A percentile compares a stretch with the other conserved stretches of the same genome.
phyloP scores from a whole-genome alignment of 1,284 basidiomycete species.

The Marasmius tenuissimus region DNA sequence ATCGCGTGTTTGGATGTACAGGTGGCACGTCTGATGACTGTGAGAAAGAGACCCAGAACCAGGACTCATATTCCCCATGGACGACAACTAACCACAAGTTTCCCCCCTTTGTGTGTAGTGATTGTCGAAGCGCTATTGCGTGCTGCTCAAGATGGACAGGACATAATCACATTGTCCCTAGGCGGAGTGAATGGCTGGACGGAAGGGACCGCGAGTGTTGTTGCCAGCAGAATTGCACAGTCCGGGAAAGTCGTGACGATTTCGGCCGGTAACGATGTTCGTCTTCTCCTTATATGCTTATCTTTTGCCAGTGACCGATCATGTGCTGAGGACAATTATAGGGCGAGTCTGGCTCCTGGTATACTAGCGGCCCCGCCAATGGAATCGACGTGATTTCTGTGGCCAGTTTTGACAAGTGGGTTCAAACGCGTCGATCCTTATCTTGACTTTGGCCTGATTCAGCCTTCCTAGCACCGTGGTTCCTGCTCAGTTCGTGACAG shows the following conservation, averaged over 20 bases:
- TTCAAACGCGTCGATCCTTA: background rate
- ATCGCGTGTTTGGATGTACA: slow-evolving; percentile 13
- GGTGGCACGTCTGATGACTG: slow-evolving; percentile 46
- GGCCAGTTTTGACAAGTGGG: slow-evolving; percentile 48
- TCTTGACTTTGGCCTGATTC: background rate
- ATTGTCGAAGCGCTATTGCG: slow-evolving; percentile 49
- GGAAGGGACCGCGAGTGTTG: slow-evolving; percentile 47
- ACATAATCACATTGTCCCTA: slow-evolving; percentile 65
- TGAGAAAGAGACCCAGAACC: slow-evolving; percentile 24
- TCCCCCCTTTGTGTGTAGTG: slow-evolving; percentile 28
- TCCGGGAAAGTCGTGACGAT: slow-evolving; percentile 55
- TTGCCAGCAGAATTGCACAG: slow-evolving; percentile 53
- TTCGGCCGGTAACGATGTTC: slow-evolving; percentile 39
- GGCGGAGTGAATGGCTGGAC: slow-evolving; percentile 65
- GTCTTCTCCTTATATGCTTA: slow-evolving; percentile 6
- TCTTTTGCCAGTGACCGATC: background rate
- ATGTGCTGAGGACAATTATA: background rate
- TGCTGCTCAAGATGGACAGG: slow-evolving; percentile 48
- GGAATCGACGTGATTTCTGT: slow-evolving; percentile 49
- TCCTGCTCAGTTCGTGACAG: slow-evolving; percentile 40
- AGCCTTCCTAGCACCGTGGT: slow-evolving; percentile 32
- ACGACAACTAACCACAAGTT: background rate
- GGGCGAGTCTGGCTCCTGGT: slow-evolving; percentile 48
- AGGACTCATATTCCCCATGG: slow-evolving; percentile 15
- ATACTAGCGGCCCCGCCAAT: slow-evolving; percentile 47